Base-by-base conservation (phyloP, 2,329 filamentous ascomycete genomes). In the Monilinia polystroma region DNA sequence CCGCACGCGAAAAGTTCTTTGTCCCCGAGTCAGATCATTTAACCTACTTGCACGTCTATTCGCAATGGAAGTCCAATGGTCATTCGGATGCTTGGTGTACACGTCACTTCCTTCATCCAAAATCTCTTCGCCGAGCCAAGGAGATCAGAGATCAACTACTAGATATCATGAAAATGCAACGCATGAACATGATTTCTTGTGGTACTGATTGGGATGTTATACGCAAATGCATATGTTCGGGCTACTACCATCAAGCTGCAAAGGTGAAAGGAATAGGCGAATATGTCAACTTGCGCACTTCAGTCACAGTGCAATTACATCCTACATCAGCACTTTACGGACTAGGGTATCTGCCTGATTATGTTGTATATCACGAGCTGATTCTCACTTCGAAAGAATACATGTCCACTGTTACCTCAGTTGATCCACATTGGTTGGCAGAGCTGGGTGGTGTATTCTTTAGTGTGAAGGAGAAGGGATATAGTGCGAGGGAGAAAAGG, bases 151-250 rank as follows among this genome's bases (percentile, higher is more conserved):
- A 97, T 74, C 95, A 99, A 79, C 85, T 99, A 41, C 81, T 90
- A 68, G 95, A 98, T 76, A 98, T 99, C 76, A 95, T 98, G 88
- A 89, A 88, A 72, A 90, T 92, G 81, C 93, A 96, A 77, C 93
- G 95, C 77, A 95, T 99, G 93, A 78, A 85, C 63, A 85, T 98
- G 73, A 81, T 87, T 54, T 93, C 90, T 78, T 97, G 93, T 75
- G 95, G 95, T 43, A 98, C 94, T 54, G 96, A 99, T 80, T 97
- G 95, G 91, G 96, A 99, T 77, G 82, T 96, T 12, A 92, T 98
- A 66, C 89, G 95, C 69, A 94, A 95, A 78, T 98, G 94, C 77
- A 97, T 99, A 76, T 99, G 96, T 81, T 93, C 91, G 0, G 95
- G 95, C 16, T 99, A 97, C 81, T 99, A 98, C 80, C 94, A 98